Evolutionary conservation across 2,329 filamentous ascomycete species (phyloP).

Genomic region (Venturia oleaginea): DNA sequence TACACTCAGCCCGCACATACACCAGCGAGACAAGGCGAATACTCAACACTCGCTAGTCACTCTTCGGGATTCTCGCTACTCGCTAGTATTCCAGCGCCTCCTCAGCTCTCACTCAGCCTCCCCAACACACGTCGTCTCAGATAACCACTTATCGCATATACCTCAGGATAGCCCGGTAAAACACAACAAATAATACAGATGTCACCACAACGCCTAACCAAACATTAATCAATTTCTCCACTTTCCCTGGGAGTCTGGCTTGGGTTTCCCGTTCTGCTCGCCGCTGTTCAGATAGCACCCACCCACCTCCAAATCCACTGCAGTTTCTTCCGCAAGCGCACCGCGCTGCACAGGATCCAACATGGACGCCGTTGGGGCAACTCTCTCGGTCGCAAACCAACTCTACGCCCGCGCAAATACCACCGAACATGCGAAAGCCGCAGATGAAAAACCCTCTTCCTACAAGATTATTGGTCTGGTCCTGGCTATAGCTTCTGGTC

Average conservation of each 20-base stretch:
- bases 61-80: not conserved
- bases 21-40: not conserved
- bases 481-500: conserved; percentile 74
- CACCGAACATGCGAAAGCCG: not conserved
- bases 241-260: not conserved
- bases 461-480: conserved; percentile 85
- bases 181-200: not conserved
- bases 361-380: conserved; percentile 9
- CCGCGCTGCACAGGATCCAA: not conserved
- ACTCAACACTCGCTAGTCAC: not conserved
- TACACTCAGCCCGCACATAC: not conserved
- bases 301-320: not conserved
- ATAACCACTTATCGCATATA: not conserved
- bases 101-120: conserved; percentile 5
- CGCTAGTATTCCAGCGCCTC: not conserved
- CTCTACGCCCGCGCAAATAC: conserved; percentile 10
- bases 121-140: conserved; percentile 3
- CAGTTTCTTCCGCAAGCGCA: not conserved
- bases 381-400: conserved; percentile 7
- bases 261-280: not conserved
- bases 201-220: not conserved
- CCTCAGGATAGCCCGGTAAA: not conserved
- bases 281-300: conserved; percentile 2
- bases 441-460: conserved; percentile 34
- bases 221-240: not conserved